Conservation (phyloP, 2,329 filamentous ascomycete species). For the Scedosporium boydii region DNA sequence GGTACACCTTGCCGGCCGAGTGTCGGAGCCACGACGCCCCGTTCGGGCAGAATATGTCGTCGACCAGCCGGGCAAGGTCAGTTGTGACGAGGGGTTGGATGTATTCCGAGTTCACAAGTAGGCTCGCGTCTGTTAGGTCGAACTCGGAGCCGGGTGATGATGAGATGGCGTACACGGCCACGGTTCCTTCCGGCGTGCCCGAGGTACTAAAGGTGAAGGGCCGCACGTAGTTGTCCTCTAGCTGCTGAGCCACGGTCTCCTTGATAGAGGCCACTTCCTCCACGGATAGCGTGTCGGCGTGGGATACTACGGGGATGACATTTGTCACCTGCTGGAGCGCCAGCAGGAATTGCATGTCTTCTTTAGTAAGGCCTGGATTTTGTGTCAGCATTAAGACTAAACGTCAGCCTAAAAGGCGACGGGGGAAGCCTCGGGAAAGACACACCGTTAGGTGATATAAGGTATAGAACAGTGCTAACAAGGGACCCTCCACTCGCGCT, state of each 20-base stretch:
- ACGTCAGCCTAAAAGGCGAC: slow-evolving; percentile 9
- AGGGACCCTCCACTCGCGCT: slow-evolving; percentile 75
- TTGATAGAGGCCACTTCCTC: slow-evolving; percentile 52
- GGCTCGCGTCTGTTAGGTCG: slow-evolving; percentile 83
- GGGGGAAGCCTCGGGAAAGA: slow-evolving; percentile 27
- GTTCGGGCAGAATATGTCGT: slow-evolving; percentile 65
- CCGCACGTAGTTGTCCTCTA: slow-evolving; percentile 48
- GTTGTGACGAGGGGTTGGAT: slow-evolving; percentile 69
- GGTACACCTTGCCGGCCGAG: slow-evolving; percentile 69
- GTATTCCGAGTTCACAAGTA: slow-evolving; percentile 89
- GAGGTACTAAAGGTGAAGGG: slow-evolving; percentile 51
- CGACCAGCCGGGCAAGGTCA: slow-evolving; percentile 62
- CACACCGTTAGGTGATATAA: slow-evolving; percentile 61
- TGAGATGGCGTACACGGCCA: slow-evolving; percentile 65
- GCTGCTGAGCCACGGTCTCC: slow-evolving; percentile 43
- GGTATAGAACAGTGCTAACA: slow-evolving; percentile 77
- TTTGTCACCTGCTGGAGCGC: slow-evolving; percentile 67
- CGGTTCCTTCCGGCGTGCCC: neutral
- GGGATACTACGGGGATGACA: slow-evolving; percentile 72
- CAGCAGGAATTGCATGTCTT: slow-evolving; percentile 62
- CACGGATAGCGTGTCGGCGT: slow-evolving; percentile 57
- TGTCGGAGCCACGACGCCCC: slow-evolving; percentile 76
- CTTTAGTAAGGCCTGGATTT: neutral
- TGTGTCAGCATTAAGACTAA: neutral
- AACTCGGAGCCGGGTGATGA: slow-evolving; percentile 42